Base-by-base conservation (phyloP, 192 early-diverging fungal genomes). In the Rhizophlyctis rosea region DNA sequence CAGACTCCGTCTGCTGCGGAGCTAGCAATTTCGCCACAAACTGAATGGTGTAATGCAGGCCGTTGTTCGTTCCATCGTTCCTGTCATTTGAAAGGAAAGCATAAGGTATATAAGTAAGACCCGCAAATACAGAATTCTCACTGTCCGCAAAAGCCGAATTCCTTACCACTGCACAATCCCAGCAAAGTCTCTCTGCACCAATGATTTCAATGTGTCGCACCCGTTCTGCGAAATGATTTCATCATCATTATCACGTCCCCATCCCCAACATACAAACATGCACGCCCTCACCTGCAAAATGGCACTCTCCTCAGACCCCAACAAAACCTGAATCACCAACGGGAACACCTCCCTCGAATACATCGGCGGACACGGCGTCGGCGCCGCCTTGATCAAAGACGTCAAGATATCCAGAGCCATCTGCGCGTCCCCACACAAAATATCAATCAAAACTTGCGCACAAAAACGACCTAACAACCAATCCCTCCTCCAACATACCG, bases 201-300 rank as follows among this genome's bases (percentile, higher is more conserved):
- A 81, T 33, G 77, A 80, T 53, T 86, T 89, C 16, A 98, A 73
- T 31, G 89, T 92, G 34, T 90, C 80, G 75, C 95, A 88, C 4
- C 91, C 91, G 62, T 88, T 95, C 71, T 83, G 30, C 62, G 13
- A 35, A 61, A 67, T 32, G 14, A 16, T 54, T 34, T 23, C 47
- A 27, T 13, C 24, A 36, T 44, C 14, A 32, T 29, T 27, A 32
- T 2, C 50, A 25, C 21, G n/a, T 4, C 24, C 58, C 55, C 32
- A 7, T 23, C 24, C 5, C 34, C 33, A 21, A 31, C 39, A 33
- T 24, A 47, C 36, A 47, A 23, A 2, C 3, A 32, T 27, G 21
- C 34, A 78, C n/a, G n/a, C n/a, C n/a, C n/a, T n/a, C n/a, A n/a
- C 82, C 74, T 97, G 96, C 36, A 96, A 75, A 47, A 96, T 82